A percentile compares a stretch with the other conserved stretches of the same genome.
phyloP scores from a whole-genome alignment of 108 stramenopile genomes.

The Seminavis robusta region DNA sequence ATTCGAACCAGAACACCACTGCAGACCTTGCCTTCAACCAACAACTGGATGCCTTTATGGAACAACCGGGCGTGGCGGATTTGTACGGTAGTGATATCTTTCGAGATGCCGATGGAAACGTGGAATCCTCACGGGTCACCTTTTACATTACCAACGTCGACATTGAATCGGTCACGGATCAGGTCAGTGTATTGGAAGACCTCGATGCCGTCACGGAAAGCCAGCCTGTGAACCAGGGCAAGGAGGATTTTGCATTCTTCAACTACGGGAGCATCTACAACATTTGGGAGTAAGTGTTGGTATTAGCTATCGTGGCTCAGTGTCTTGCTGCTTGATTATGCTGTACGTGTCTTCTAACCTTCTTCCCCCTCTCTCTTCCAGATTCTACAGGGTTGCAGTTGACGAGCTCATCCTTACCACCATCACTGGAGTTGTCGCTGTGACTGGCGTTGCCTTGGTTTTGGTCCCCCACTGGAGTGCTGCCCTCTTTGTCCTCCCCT shows the following conservation, averaged over 20 bases:
- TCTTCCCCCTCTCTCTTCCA: neutral
- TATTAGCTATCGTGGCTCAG: neutral
- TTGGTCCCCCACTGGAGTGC: conserved; percentile 29
- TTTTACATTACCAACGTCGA: conserved; percentile 17
- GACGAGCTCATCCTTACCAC: conserved; percentile 15
- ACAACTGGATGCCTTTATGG: conserved; percentile 18
- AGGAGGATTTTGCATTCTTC: conserved; percentile 14
- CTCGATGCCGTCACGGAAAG: conserved; percentile 6
- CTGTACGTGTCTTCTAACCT: neutral
- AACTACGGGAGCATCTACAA: conserved; percentile 5
- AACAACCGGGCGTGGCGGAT: conserved; percentile 1
- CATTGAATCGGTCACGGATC: conserved; percentile 5
- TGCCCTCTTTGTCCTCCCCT: conserved; percentile 8
- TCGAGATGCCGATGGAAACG: conserved; percentile 6
- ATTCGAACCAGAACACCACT: neutral
- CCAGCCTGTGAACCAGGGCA: conserved; percentile 11
- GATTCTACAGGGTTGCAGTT: conserved; percentile 18
- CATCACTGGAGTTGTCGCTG: conserved; percentile 20
- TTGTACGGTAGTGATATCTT: conserved; percentile 16
- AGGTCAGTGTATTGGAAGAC: conserved; percentile 6
- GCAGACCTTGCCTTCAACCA: conserved; percentile 5
- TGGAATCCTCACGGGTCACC: conserved; percentile 5
- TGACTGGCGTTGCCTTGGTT: conserved; percentile 17
- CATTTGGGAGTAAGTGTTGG: conserved; percentile 37
- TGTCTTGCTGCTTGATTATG: neutral